Conservation (phyloP, 345 rosid genomes). For the Dipteronia sinensis region DNA sequence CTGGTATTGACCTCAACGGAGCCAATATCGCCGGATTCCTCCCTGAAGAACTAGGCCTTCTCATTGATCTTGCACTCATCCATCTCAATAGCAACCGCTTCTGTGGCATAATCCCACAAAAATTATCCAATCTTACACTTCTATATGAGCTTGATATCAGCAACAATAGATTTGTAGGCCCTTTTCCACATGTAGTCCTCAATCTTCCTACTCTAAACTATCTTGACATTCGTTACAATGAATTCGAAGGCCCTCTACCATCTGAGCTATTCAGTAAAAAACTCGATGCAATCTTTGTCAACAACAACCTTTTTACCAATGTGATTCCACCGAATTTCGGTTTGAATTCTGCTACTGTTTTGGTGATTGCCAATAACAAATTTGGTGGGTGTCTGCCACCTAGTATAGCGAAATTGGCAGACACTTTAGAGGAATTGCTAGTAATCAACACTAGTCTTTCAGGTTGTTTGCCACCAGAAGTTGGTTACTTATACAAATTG, state of each 20-base stretch:
- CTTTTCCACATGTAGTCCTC: conserved; percentile 71
- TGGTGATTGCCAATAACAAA: conserved; percentile 83
- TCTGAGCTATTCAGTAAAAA: conserved; percentile 59
- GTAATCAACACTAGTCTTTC: conserved; percentile 67
- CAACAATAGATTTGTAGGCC: conserved; percentile 85
- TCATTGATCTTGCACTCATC: conserved; percentile 69
- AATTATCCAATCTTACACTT: conserved; percentile 59
- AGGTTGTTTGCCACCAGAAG: conserved; percentile 87
- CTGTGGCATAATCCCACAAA: conserved; percentile 77
- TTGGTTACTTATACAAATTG: conserved; percentile 76
- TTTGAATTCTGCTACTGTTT: conserved; percentile 58
- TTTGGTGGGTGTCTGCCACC: conserved; percentile 83
- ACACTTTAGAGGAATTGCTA: conserved; percentile 72
- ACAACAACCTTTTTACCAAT: conserved; percentile 65
- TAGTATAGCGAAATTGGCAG: conserved; percentile 63
- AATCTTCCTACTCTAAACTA: conserved; percentile 56
- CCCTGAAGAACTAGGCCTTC: conserved; percentile 75
- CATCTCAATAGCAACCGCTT: conserved; percentile 84
- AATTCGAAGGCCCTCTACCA: conserved; percentile 84
- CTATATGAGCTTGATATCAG: conserved; percentile 87
- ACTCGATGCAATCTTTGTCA: conserved; percentile 84
- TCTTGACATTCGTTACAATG: conserved; percentile 82
- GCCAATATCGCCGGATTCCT: conserved; percentile 81
- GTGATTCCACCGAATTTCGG: conserved; percentile 40
- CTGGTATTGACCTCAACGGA: conserved; percentile 73